These are phyloP conservation scores for Salix udensis DNA, from an alignment of 345 rosid genomes.

Conservation along the genomic window DNA sequence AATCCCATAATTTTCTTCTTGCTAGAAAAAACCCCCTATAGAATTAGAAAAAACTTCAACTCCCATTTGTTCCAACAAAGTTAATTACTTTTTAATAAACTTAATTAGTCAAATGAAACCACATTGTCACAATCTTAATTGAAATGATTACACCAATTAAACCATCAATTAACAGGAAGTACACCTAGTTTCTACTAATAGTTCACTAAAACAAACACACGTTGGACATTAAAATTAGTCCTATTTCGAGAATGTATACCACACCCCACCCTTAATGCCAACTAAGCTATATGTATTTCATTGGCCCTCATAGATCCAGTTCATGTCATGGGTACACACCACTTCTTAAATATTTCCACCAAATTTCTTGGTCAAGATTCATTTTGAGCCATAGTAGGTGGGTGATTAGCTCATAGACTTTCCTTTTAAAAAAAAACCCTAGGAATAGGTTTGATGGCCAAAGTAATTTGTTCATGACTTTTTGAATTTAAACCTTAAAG, in stretches of 20 bases:
- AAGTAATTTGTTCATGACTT: no score
- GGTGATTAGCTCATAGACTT: neutral
- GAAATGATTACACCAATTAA: neutral
- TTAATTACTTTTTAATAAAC: neutral
- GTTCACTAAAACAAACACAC: no score
- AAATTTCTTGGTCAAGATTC: no score
- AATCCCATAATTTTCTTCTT: neutral
- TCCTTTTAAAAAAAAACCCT: no score
- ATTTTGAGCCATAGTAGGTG: neutral
- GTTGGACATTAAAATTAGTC: no score
- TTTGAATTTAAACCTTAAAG: neutral
- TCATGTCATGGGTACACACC: neutral
- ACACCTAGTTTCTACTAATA: neutral
- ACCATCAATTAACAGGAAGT: neutral
- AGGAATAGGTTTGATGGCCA: no score
- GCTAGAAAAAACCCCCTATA: neutral
- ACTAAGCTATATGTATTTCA: neutral
- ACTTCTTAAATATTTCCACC: neutral
- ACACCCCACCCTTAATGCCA: conserved; percentile 9
- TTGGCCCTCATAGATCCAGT: neutral
- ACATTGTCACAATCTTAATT: no score
- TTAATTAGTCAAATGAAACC: neutral
- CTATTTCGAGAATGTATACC: neutral
- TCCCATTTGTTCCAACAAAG: neutral
- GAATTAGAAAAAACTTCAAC: no score